phyloP scores from a whole-genome alignment of 257 asterid species.

The Marsdenia floribunda region DNA sequence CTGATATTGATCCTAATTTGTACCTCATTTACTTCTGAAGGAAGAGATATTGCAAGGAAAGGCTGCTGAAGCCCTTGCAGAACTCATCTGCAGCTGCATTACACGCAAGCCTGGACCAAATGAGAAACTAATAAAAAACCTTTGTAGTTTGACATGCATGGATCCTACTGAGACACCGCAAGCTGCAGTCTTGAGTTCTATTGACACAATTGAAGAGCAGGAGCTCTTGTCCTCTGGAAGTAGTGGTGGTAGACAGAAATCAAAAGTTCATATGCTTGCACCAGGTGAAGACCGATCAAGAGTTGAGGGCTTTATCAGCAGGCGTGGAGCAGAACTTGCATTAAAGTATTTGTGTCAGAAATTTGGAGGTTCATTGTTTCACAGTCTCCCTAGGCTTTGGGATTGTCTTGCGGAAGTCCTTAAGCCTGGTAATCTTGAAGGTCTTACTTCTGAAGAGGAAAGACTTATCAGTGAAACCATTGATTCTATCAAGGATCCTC shows the following conservation, averaged over 20 bases:
- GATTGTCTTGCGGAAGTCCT: conserved; percentile 92
- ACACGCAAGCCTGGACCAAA: conserved; percentile 94
- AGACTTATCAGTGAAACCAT: conserved; percentile 55
- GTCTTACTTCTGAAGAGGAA: conserved; percentile 59
- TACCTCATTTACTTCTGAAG: conserved; percentile 41
- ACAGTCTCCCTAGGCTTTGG: conserved; percentile 91
- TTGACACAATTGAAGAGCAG: conserved; percentile 83
- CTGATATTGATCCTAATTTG: conserved; percentile 20
- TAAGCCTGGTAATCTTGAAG: conserved; percentile 66
- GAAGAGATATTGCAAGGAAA: conserved; percentile 91
- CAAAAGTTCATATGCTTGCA: conserved; percentile 60
- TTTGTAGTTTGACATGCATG: conserved; percentile 77
- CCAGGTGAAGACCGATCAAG: conserved; percentile 84
- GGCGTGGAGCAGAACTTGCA: conserved; percentile 97
- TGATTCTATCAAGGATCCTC: conserved; percentile 69
- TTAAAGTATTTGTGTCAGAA: conserved; percentile 78
- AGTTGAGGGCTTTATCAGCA: conserved; percentile 85
- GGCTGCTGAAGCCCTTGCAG: conserved; percentile 96
- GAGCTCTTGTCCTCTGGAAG: conserved; percentile 76
- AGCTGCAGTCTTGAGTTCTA: conserved; percentile 76
- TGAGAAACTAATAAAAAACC: conserved; percentile 84
- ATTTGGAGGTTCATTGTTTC: conserved; percentile 77
- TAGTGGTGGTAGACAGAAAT: conserved; percentile 47
- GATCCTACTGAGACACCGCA: conserved; percentile 98
- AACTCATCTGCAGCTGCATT: conserved; percentile 77